Conservation (phyloP, 768 basidiomycete species). For the Agrocybe chaxingu region DNA sequence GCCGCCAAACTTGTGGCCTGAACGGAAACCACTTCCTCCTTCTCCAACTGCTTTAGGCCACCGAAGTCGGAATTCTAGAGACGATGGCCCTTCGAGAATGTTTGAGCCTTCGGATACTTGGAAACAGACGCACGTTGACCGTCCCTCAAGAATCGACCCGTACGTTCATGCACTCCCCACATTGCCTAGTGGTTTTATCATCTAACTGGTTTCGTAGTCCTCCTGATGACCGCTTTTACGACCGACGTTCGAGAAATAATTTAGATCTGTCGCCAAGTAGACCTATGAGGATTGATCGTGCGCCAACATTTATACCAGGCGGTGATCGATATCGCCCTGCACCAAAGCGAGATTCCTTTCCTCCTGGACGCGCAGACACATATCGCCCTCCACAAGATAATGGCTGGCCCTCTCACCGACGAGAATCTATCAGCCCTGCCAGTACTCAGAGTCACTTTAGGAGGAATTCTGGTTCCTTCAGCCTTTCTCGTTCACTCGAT, state of each 20-base stretch:
- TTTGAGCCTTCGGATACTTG: slow-evolving; percentile 74
- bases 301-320: slow-evolving; percentile 19
- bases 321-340: slow-evolving; percentile 53
- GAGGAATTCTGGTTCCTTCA: slow-evolving; percentile 20
- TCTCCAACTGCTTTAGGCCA: slow-evolving; percentile 31
- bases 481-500: slow-evolving; percentile 20
- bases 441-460: slow-evolving; percentile 15
- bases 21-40: slow-evolving; percentile 37
- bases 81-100: slow-evolving; percentile 41
- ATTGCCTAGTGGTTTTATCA: slow-evolving; percentile 2
- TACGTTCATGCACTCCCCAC: slow-evolving; percentile 25
- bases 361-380: slow-evolving; percentile 36
- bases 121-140: slow-evolving; percentile 57
- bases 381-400: slow-evolving; percentile 49
- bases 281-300: slow-evolving; percentile 27
- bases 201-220: slow-evolving; percentile 13
- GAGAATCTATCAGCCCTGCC: slow-evolving; percentile 23
- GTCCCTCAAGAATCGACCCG: slow-evolving; percentile 36
- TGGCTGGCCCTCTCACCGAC: slow-evolving; percentile 24
- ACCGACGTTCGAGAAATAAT: slow-evolving; percentile 28
- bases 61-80: slow-evolving; percentile 27
- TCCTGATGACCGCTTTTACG: slow-evolving; percentile 30
- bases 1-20: slow-evolving; percentile 31
- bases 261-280: slow-evolving; percentile 36
- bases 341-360: slow-evolving; percentile 36